Evolutionary conservation across 169 alveolate species (phyloP).

Genomic region (Eimeria zaria): DNA sequence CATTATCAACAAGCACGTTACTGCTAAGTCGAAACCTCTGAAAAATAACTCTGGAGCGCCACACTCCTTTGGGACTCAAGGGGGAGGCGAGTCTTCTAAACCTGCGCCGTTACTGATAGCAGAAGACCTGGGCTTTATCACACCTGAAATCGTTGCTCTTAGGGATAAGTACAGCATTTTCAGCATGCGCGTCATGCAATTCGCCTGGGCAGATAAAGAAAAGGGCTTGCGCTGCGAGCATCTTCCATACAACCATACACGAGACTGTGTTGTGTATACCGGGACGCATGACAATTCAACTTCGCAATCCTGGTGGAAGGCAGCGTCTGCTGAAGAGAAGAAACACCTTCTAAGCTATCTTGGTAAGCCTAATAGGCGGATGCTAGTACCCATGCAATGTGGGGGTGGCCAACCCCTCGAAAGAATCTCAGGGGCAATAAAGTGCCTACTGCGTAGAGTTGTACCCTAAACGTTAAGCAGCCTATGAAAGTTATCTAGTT

Average conservation of each 20-base stretch:
- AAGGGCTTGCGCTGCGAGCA: slow-evolving; percentile 83
- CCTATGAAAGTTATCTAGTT: background rate
- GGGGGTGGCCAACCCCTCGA: background rate
- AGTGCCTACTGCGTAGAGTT: background rate
- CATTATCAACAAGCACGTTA: background rate
- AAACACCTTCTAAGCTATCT: slow-evolving; percentile 56
- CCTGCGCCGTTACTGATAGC: slow-evolving; percentile 81
- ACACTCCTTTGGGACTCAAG: slow-evolving; percentile 16
- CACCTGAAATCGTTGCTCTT: slow-evolving; percentile 77
- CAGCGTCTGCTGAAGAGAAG: slow-evolving; percentile 69
- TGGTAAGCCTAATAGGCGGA: slow-evolving; percentile 36
- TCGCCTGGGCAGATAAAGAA: slow-evolving; percentile 84
- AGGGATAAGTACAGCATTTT: slow-evolving; percentile 78
- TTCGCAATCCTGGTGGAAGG: slow-evolving; percentile 75
- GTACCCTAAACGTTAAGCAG: background rate
- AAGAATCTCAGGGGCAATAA: background rate
- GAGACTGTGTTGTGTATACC: slow-evolving; percentile 78
- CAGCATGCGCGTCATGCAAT: slow-evolving; percentile 85
- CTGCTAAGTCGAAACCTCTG: background rate
- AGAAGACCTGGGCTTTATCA: slow-evolving; percentile 82
- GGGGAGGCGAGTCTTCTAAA: slow-evolving; percentile 19
- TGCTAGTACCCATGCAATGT: no score
- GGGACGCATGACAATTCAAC: slow-evolving; percentile 85
- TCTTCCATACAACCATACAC: slow-evolving; percentile 81
- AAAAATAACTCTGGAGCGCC: slow-evolving; percentile 9